Evolutionary conservation across 2,329 filamentous ascomycete species (phyloP), one percentile per base, ranked within the genome.

Genomic region (Pseudodiploospora longispora): DNA sequence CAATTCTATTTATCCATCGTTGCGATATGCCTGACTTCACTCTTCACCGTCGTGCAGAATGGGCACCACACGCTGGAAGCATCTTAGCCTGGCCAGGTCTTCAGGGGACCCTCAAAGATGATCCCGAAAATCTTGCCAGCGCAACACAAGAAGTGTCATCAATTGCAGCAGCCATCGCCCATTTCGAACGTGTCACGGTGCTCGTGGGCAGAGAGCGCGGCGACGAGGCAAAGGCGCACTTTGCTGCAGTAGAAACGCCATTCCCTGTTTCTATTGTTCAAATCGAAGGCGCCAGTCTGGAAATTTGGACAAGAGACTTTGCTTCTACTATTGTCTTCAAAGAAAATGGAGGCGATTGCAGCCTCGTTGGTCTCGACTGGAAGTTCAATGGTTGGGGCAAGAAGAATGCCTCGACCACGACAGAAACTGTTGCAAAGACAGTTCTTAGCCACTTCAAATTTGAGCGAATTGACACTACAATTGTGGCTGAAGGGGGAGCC

Each of bases 331-430:
- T 58, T 41, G 54, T 55, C 37, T 6, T 47, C 27, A 44, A 47
- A 30, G 33, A 43, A 4, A 30, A 37, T 10, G 43, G 41, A 3
- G 27, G 4, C 1, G 5, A 38, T 6, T 7, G 30, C 46, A 36
- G 31, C 2, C 41, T 46, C 9, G 37, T 44, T 3, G 59, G 53
- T 5, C 42, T 60, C 8, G 49, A 53, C 19, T 50, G 52, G 9
- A 57, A 52, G 36, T 61, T 61, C 43, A 61, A 61, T 28, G 51
- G 53, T 36, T 62, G 59, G 59, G 59, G 59, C 0, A 40, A 40
- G 2, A 59, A 52, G 28, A 41, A 51, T 7, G 41, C 43, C 6
- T 46, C 40, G 34, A 48, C 4, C 40, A 54, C 39, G 31, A 43
- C 31, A 6, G 32, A 3, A 33, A 32, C 6, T 7, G 43, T 55